phyloP scores from a whole-genome alignment of 1,139 yeast species.

The Yamadazyma kanchanaburiensis region DNA sequence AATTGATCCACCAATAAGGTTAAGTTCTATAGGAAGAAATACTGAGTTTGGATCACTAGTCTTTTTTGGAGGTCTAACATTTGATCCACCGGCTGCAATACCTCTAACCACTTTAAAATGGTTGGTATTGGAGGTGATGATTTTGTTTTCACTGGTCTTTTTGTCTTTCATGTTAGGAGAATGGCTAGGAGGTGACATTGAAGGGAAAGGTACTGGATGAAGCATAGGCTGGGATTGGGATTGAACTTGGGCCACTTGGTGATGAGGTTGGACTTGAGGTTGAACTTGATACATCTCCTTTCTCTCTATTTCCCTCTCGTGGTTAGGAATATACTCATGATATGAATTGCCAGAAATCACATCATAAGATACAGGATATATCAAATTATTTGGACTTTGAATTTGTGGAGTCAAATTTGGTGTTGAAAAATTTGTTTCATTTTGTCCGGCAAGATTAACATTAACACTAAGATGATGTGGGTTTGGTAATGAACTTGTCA shows the following conservation, averaged over 20 bases:
- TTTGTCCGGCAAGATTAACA: conserved; percentile 7
- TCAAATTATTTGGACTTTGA: conserved; percentile 11
- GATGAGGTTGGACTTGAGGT: conserved; percentile 1
- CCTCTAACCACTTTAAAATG: conserved; percentile 50
- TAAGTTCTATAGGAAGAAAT: conserved; percentile 46
- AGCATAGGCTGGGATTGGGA: neutral
- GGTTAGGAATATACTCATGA: conserved; percentile 8
- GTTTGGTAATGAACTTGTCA: conserved; percentile 1
- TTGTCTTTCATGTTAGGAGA: conserved; percentile 6
- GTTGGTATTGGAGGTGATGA: conserved; percentile 11
- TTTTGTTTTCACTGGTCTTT: conserved; percentile 11
- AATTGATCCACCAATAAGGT: conserved; percentile 40
- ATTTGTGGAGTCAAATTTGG: conserved; percentile 13
- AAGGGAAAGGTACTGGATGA: neutral
- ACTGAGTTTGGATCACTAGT: conserved; percentile 27
- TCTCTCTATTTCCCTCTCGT: neutral
- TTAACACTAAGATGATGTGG: conserved; percentile 6
- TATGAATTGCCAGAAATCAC: conserved; percentile 9
- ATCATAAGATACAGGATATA: conserved; percentile 10
- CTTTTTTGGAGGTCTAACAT: conserved; percentile 53
- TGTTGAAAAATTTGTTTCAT: conserved; percentile 8
- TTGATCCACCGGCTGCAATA: conserved; percentile 55
- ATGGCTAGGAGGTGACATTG: conserved; percentile 1
- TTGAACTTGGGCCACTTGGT: neutral
- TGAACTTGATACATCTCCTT: conserved; percentile 1